Evolutionary conservation across 768 basidiomycete genomes (phyloP).

Genomic region (Lactarius akahatsu): DNA sequence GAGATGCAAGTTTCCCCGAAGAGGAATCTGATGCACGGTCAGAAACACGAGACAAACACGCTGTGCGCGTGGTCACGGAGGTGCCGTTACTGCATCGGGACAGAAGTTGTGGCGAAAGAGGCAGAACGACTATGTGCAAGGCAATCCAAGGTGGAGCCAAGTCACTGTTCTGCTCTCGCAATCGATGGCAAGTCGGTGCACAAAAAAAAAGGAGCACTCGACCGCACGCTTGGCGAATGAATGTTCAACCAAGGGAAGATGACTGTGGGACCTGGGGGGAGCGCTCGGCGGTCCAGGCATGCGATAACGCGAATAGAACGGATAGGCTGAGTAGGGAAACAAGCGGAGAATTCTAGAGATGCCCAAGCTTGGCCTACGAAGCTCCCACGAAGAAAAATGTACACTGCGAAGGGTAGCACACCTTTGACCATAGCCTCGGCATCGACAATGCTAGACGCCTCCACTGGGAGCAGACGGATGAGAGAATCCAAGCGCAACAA

Average conservation of each 20-base stretch:
- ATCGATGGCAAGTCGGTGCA: slow-evolving; percentile 21
- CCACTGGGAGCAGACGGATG: slow-evolving; percentile 69
- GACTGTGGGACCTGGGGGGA: slow-evolving; percentile 10
- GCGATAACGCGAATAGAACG: slow-evolving; percentile 25
- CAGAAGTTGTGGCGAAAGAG: slow-evolving; percentile 20
- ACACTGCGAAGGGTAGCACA: slow-evolving; percentile 39
- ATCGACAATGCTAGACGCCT: slow-evolving; percentile 61
- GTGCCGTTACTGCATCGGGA: slow-evolving; percentile 25
- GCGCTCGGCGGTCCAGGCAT: slow-evolving; percentile 4
- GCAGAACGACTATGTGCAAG: slow-evolving; percentile 13
- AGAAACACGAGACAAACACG: slow-evolving; percentile 24
- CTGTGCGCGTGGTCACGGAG: slow-evolving; percentile 9
- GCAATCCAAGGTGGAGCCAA: slow-evolving; percentile 7
- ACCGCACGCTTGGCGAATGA: slow-evolving; percentile 14
- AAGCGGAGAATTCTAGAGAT: slow-evolving; percentile 22
- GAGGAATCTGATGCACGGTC: slow-evolving; percentile 13
- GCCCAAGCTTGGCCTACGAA: slow-evolving; percentile 16
- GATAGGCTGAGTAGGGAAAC: slow-evolving; percentile 16
- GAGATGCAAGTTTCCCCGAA: slow-evolving; percentile 17
- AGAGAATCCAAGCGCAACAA: slow-evolving; percentile 74
- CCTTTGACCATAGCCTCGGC: slow-evolving; percentile 77
- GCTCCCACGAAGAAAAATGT: slow-evolving; percentile 22
- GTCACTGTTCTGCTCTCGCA: slow-evolving; percentile 17
- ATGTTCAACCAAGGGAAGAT: slow-evolving; percentile 3
- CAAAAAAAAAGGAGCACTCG: slow-evolving; percentile 14